Evolutionary conservation across 2,329 filamentous ascomycete genomes (phyloP), one percentile per base, ranked within the genome.

Genomic region (Cladophialophora exuberans): DNA sequence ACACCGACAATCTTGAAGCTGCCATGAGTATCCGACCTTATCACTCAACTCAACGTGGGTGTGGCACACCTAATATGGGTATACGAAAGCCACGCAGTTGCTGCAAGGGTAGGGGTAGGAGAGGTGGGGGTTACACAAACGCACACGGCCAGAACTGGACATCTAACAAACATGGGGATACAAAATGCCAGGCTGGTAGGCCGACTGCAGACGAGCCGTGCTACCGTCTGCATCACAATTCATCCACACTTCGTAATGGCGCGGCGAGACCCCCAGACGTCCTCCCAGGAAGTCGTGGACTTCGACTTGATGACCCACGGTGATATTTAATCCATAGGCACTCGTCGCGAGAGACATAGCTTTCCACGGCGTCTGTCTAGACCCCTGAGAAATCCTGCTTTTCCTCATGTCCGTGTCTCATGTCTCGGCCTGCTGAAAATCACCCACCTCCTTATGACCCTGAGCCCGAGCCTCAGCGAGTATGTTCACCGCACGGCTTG

Each of bases 391-490:
- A 41, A 5, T 26, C 18, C 15, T n/a, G 15, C 28, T 31, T 18
- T 38, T 18, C 18, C 35, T 10, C 15, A 26, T 13, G 11, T 33
- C 9, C 17, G 15, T 26, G 25, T 22, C 30, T 28, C 30, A 52
- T 52, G 49, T 52, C 49, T 33, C 28, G 26, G 11, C 17, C 49
- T 38, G 25, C 26, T 5, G 41, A 36, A 9, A 25, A 23, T 17
- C 30, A 45, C 28, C 22, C 22, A 5, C 2, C 22, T 42, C 18
- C 2, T 10, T 9, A 20, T 10, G 30, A 11, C 20, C 20, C 49
- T 7, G 41, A 52, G 3, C 30, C 15, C 6, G 23, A 44, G 28
- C 15, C 31, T 20, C 17, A 23, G 17, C 44, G 18, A 26, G 49
- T 52, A 44, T n/a, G 48, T 22, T 18, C 20, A n/a, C 25, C 23